Evolutionary conservation across 495 filamentous ascomycete genomes (phyloP), one percentile per base, ranked within the genome.

Genomic region (Hyphodiscus hymeniophilus): DNA sequence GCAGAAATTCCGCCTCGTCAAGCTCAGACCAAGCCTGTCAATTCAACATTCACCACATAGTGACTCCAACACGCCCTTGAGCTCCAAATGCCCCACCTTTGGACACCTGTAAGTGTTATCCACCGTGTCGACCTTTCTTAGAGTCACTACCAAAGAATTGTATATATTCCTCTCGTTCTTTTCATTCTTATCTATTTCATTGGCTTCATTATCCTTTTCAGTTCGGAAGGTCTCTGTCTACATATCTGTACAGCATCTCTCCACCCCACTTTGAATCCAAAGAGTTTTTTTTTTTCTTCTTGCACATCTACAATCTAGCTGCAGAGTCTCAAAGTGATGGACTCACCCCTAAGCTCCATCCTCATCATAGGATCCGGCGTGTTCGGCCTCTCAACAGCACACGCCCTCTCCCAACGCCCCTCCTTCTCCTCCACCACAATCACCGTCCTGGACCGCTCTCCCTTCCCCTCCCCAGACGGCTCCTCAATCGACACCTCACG

Each of bases 291-390:
- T n/a, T n/a, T n/a, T n/a, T n/a, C n/a, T n/a, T n/a, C n/a, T n/a
- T n/a, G n/a, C n/a, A n/a, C n/a, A n/a, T n/a, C n/a, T n/a, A n/a
- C n/a, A n/a, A n/a, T n/a, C n/a, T n/a, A n/a, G n/a, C n/a, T n/a
- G n/a, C n/a, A n/a, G n/a, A n/a, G n/a, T n/a, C 6, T 10, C 8
- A 47, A 1, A 23, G 31, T 28, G 10, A 28, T 28, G 26, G 26
- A 36, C 18, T 43, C 45, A 2, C 39, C 54, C 20, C 40, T 48
- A 17, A 58, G 63, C 7, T 79, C 75, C 24, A 81, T 90, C 51
- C 67, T 90, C 42, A 87, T 91, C 48, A 66, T 89, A 10, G 86
- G 86, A 52, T 79, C 82, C 38, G 86, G 86, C 39, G 81, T 88
- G 50, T 89, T 89, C 52, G 86, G 86, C 56, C 73, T 78, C 39